Percentiles rank a stretch among this genome's conserved stretches.
Conservation (phyloP, 2,329 filamentous ascomycete species). For the Botryosphaeria dothidea region DNA sequence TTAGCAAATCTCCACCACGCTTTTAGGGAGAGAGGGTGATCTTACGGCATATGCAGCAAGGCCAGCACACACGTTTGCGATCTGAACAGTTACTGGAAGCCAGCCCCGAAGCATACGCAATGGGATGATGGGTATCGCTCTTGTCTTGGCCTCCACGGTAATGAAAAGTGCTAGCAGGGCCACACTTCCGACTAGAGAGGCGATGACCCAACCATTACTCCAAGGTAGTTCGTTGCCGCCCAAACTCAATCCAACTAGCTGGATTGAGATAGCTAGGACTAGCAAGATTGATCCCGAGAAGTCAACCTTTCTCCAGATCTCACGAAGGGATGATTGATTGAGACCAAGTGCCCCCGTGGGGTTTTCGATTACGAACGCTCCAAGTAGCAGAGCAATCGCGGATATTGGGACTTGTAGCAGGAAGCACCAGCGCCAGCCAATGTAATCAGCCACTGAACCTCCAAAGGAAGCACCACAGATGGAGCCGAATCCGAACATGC, state of each 20-base stretch:
- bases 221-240: conserved; percentile 50
- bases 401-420: conserved; percentile 63
- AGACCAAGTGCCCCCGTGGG: conserved; percentile 36
- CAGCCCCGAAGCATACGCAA: conserved; percentile 56
- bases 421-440: conserved; percentile 56
- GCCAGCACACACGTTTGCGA: conserved; percentile 62
- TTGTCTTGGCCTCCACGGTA: conserved; percentile 42
- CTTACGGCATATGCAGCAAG: conserved; percentile 63
- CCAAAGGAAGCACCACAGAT: conserved; percentile 55
- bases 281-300: conserved; percentile 59
- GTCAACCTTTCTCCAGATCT: conserved; percentile 58
- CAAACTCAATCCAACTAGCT: conserved; percentile 49
- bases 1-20: not conserved
- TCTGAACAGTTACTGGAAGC: conserved; percentile 56
- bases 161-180: conserved; percentile 41
- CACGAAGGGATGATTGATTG: conserved; percentile 28
- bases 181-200: conserved; percentile 40
- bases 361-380: conserved; percentile 55
- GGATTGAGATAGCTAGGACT: conserved; percentile 59
- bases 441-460: conserved; percentile 44
- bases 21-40: not conserved
- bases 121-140: conserved; percentile 47
- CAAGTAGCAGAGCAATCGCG: conserved; percentile 54
- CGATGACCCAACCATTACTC: conserved; percentile 43
- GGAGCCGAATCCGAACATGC: conserved; percentile 62